Percentiles rank a stretch among this genome's conserved stretches.
Conservation (phyloP, 768 basidiomycete species). For the Trametes meyenii region DNA sequence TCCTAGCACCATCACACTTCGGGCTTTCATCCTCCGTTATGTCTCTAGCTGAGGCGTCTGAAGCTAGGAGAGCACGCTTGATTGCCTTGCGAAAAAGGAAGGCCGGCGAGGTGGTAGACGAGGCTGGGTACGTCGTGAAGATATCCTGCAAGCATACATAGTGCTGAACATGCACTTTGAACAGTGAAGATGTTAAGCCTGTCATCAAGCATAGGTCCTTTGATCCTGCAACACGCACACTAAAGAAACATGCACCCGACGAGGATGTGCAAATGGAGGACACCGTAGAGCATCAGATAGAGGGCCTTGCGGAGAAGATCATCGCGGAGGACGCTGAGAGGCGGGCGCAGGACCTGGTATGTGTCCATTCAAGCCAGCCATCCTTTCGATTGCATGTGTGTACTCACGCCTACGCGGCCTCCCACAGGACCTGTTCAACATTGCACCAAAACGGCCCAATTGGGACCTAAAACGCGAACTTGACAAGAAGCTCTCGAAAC, state of each 20-base stretch:
- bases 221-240: slow-evolving; percentile 83
- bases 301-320: slow-evolving; percentile 83
- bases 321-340: slow-evolving; percentile 86
- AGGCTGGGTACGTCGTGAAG: slow-evolving; percentile 43
- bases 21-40: slow-evolving; percentile 32
- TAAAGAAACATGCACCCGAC: slow-evolving; percentile 61
- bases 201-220: slow-evolving; percentile 79
- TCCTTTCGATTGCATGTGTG: neutral
- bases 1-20: neutral
- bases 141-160: neutral
- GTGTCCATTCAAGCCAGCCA: slow-evolving; percentile 28
- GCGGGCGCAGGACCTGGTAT: slow-evolving; percentile 84
- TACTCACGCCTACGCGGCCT: slow-evolving; percentile 5
- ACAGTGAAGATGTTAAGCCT: slow-evolving; percentile 39
- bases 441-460: slow-evolving; percentile 95
- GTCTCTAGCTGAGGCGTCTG: slow-evolving; percentile 78
- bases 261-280: slow-evolving; percentile 68
- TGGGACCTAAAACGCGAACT: slow-evolving; percentile 96
- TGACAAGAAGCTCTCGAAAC: slow-evolving; percentile 83
- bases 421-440: slow-evolving; percentile 89
- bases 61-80: slow-evolving; percentile 80
- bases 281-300: slow-evolving; percentile 85
- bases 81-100: slow-evolving; percentile 77
- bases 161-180: neutral
- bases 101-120: slow-evolving; percentile 52